These are phyloP conservation scores for Trichomonascaceae sp. DNA, from an alignment of 1,139 yeast species.

Conservation along the genomic window DNA sequence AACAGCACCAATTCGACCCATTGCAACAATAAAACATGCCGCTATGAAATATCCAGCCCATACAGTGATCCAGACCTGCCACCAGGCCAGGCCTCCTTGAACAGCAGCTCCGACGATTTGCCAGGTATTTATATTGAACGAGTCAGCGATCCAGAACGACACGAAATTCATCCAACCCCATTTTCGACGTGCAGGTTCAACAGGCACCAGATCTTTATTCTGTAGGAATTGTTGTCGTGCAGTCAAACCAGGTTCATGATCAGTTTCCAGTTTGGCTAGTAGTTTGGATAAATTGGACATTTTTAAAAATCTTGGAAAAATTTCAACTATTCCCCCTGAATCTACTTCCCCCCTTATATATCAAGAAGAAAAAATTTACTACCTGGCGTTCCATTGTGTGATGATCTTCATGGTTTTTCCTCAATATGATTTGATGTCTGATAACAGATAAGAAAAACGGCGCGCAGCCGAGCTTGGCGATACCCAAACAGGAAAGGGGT, in stretches of 20 bases:
- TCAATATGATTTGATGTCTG: background rate
- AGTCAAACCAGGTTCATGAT: slow-evolving; percentile 21
- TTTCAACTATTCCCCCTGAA: no score
- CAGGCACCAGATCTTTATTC: slow-evolving; percentile 73
- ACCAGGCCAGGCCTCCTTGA: slow-evolving; percentile 69
- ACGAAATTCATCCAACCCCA: slow-evolving; percentile 82
- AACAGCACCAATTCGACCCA: slow-evolving; percentile 34
- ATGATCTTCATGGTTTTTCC: background rate
- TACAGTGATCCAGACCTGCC: slow-evolving; percentile 83
- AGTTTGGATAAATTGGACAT: slow-evolving; percentile 6
- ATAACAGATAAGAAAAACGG: background rate
- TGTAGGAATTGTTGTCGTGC: slow-evolving; percentile 36
- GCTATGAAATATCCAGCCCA: slow-evolving; percentile 45
- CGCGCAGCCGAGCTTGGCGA: background rate
- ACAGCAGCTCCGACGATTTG: slow-evolving; percentile 85
- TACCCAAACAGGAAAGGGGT: background rate
- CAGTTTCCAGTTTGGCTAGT: slow-evolving; percentile 16
- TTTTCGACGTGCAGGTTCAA: slow-evolving; percentile 53
- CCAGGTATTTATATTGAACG: slow-evolving; percentile 85
- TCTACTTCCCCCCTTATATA: no score
- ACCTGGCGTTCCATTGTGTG: background rate
- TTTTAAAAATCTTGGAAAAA: background rate
- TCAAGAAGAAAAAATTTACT: no score
- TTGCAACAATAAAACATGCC: slow-evolving; percentile 29
- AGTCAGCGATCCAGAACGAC: slow-evolving; percentile 80